Evolutionary conservation across 768 basidiomycete species (phyloP).

Genomic region (Tylopilus plumbeoviolaceoides): DNA sequence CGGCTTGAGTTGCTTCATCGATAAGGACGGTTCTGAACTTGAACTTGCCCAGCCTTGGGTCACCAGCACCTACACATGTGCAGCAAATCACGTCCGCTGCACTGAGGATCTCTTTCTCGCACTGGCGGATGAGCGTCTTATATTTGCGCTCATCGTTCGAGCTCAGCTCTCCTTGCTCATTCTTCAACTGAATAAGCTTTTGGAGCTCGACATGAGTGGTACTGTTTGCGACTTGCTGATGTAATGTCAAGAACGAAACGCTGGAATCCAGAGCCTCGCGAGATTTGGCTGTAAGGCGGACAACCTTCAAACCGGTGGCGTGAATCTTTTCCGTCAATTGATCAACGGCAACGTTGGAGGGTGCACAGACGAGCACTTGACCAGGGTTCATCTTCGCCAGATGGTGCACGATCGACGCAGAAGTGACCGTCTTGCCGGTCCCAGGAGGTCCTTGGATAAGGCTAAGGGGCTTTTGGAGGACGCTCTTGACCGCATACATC

Average conservation of each 20-base stretch:
- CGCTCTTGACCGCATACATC: slow-evolving; percentile 99
- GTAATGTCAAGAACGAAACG: slow-evolving; percentile 88
- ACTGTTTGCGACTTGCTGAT: slow-evolving; percentile 96
- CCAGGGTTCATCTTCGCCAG: slow-evolving; percentile 99
- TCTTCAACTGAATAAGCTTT: slow-evolving; percentile 97
- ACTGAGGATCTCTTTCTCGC: slow-evolving; percentile 94
- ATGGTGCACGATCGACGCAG: slow-evolving; percentile 97
- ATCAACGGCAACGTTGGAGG: slow-evolving; percentile 98
- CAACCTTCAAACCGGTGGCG: slow-evolving; percentile 96
- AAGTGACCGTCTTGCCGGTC: slow-evolving; percentile 98
- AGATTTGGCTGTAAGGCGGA: slow-evolving; percentile 95
- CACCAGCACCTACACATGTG: slow-evolving; percentile 97
- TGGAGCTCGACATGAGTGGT: slow-evolving; percentile 95
- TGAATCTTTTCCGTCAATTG: slow-evolving; percentile 99
- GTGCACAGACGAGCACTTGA: slow-evolving; percentile 97
- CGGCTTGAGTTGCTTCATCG: slow-evolving; percentile 97
- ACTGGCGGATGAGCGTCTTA: slow-evolving; percentile 90
- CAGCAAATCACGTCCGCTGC: slow-evolving; percentile 98
- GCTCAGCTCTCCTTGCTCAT: slow-evolving; percentile 95
- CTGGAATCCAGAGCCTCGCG: slow-evolving; percentile 98
- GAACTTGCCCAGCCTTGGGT: slow-evolving; percentile 92
- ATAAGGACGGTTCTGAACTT: slow-evolving; percentile 99
- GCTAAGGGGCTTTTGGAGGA: slow-evolving; percentile 95
- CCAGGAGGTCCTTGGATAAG: slow-evolving; percentile 98
- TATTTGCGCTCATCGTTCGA: slow-evolving; percentile 97